Percentiles rank a stretch among this genome's conserved stretches.
Evolutionary conservation across 306 rosid species (phyloP).

Genomic region (Cicer arietinum): DNA sequence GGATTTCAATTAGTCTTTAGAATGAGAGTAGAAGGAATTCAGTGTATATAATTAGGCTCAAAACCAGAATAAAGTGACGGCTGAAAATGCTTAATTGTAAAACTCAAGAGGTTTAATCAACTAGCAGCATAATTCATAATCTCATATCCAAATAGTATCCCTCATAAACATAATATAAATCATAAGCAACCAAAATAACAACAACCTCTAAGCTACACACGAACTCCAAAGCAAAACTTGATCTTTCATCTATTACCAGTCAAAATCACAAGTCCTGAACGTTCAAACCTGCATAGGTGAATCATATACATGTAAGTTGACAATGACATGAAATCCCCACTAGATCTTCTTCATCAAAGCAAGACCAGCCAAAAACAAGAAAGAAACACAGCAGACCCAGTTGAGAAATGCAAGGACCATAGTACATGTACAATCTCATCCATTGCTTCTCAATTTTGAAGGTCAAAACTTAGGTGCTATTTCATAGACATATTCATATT

Average conservation of each 20-base stretch:
- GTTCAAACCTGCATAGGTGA: conserved; percentile 64
- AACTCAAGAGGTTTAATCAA: conserved; percentile 3
- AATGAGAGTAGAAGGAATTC: background rate
- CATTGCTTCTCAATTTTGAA: background rate
- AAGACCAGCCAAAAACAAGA: background rate
- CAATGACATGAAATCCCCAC: background rate
- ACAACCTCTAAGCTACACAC: background rate
- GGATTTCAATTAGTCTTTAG: no score
- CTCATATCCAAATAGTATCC: background rate
- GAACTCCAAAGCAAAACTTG: conserved; percentile 22
- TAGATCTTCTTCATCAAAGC: background rate
- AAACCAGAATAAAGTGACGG: conserved; percentile 8
- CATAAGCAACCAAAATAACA: background rate
- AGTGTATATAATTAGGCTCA: background rate
- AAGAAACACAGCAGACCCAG: background rate
- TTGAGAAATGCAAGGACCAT: background rate
- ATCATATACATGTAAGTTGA: background rate
- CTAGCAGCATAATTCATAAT: background rate
- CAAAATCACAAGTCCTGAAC: conserved; percentile 74
- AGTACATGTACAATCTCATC: background rate
- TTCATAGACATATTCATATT: no score
- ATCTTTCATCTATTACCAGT: background rate
- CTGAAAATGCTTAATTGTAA: conserved; percentile 15
- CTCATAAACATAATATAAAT: background rate
- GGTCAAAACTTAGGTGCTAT: no score